These are phyloP conservation scores for Mrakia blollopis DNA, from an alignment of 768 basidiomycete genomes.

Conservation along the genomic window DNA sequence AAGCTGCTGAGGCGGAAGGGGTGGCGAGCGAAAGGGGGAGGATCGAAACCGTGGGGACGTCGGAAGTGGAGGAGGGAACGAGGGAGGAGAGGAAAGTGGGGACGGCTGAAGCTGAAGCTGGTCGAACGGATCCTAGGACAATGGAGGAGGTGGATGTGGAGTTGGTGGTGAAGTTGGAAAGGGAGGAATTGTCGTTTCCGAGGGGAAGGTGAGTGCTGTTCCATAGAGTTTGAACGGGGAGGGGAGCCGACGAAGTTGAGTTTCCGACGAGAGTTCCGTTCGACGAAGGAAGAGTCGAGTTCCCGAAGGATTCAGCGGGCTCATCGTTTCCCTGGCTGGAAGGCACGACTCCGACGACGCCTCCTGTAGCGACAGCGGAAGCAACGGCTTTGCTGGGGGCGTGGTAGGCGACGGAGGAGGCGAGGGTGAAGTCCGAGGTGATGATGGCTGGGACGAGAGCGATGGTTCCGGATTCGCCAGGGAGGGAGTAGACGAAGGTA, in stretches of 20 bases:
- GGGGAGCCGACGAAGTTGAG: neutral
- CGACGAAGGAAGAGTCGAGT: neutral
- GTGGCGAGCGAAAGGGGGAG: neutral
- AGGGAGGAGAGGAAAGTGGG: neutral
- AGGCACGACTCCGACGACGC: constrained; percentile 1
- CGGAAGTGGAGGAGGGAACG: neutral
- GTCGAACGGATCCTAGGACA: neutral
- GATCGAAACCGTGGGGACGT: neutral
- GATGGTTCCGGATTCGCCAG: constrained; percentile 1
- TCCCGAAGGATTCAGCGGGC: neutral
- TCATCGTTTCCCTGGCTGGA: constrained; percentile 5
- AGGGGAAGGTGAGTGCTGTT: neutral
- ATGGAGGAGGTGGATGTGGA: neutral
- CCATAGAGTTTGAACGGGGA: neutral
- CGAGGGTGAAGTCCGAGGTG: neutral
- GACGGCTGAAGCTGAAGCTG: neutral
- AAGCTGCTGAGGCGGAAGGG: neutral
- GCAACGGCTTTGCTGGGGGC: constrained; percentile 13
- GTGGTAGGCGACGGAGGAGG: neutral
- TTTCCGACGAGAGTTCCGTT: neutral
- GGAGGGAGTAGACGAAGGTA: constrained; percentile 19
- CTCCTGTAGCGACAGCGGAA: constrained; percentile 7
- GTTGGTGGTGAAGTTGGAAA: neutral
- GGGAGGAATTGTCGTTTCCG: constrained; percentile 7
- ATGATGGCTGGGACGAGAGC: neutral